phyloP scores from a whole-genome alignment of 371 early-diverging fungal genomes.

The Funneliformis caledonium region DNA sequence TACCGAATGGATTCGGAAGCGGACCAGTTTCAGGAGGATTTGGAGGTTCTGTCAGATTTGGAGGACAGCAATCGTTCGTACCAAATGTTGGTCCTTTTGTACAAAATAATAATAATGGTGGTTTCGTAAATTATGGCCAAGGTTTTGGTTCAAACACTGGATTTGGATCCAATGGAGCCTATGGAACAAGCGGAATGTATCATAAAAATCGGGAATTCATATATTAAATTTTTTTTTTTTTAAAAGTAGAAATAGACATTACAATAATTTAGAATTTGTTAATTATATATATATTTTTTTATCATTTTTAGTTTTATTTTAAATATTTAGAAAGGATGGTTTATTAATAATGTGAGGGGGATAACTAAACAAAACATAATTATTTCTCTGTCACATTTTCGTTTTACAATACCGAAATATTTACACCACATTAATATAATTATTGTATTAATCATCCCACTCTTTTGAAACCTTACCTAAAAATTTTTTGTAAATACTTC shows the following conservation, averaged over 20 bases:
- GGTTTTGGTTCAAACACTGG: neutral
- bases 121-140: neutral
- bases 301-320: too few species aligned
- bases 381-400: too few species aligned
- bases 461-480: neutral
- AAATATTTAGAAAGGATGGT: neutral
- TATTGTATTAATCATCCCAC: neutral
- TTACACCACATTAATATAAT: too few species aligned
- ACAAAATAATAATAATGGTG: neutral
- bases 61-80: neutral
- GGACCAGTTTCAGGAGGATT: neutral
- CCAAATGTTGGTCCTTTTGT: neutral
- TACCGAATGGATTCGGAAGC: neutral
- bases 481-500: neutral
- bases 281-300: too few species aligned
- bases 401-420: neutral
- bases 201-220: neutral
- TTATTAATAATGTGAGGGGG: neutral
- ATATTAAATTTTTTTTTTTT: neutral
- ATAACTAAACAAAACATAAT: too few species aligned
- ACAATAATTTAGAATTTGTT: neutral
- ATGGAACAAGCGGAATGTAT: neutral
- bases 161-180: neutral
- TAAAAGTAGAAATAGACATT: neutral
- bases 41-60: neutral